Evolutionary conservation across 495 filamentous ascomycete genomes (phyloP).

Genomic region (Daldinia vernicosa): DNA sequence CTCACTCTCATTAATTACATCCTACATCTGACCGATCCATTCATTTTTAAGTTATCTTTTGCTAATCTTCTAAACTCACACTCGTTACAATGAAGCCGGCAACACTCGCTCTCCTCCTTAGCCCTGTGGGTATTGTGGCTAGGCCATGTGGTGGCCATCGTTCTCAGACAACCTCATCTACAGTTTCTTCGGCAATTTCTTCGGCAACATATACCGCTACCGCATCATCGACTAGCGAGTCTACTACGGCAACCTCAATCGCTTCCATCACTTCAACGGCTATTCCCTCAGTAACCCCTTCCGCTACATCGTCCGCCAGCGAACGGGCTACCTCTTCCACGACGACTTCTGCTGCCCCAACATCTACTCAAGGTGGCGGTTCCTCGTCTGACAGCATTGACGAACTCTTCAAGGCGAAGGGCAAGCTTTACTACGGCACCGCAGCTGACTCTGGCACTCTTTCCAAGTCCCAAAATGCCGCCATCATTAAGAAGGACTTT

Average conservation of each 20-base stretch:
- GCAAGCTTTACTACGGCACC: conserved; percentile 67
- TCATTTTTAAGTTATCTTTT: background rate
- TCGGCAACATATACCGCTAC: background rate
- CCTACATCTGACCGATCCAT: background rate
- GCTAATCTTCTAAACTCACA: background rate
- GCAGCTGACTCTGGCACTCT: conserved; percentile 62
- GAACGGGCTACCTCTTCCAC: background rate
- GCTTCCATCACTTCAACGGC: background rate
- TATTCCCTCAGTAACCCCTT: background rate
- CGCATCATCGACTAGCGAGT: background rate
- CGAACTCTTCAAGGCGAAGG: conserved; percentile 60
- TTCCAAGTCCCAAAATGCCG: conserved; percentile 56
- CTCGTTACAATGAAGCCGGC: conserved; percentile 30
- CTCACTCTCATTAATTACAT: background rate
- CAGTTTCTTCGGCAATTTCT: background rate
- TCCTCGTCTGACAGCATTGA: conserved; percentile 27
- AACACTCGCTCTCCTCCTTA: conserved; percentile 29
- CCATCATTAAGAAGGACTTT: conserved; percentile 61
- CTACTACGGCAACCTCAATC: background rate
- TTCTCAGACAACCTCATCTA: conserved; percentile 14
- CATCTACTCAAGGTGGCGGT: background rate
- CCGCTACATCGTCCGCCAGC: background rate
- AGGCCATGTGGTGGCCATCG: conserved; percentile 32
- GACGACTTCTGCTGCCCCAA: background rate
- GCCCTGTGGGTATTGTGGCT: conserved; percentile 32